phyloP scores from a whole-genome alignment of 1,284 basidiomycete genomes.

The Cryptococcus floricola region DNA sequence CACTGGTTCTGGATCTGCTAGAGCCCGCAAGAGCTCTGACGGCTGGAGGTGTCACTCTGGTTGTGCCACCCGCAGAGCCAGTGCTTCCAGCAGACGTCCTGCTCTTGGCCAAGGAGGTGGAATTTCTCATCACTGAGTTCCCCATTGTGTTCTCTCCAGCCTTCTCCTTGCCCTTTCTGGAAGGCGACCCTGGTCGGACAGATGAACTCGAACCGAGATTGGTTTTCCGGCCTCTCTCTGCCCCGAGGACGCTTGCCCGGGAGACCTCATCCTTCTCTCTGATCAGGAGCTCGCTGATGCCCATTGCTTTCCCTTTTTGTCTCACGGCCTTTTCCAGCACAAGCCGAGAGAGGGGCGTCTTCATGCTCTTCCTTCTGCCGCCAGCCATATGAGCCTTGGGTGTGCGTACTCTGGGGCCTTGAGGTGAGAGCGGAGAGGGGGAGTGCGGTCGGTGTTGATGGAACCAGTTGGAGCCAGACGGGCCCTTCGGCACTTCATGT shows the following conservation, averaged over 20 bases:
- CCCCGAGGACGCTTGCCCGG: slow-evolving; percentile 14
- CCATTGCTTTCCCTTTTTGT: slow-evolving; percentile 14
- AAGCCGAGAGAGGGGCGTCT: slow-evolving; percentile 39
- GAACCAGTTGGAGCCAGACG: slow-evolving; percentile 10
- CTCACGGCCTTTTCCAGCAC: slow-evolving; percentile 40
- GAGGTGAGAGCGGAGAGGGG: slow-evolving; percentile 39
- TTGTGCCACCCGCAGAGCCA: too few relatives aligned
- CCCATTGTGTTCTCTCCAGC: neutral
- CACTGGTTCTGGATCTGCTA: too few relatives aligned
- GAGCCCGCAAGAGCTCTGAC: too few relatives aligned
- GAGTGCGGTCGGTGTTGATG: slow-evolving; percentile 19
- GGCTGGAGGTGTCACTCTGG: too few relatives aligned
- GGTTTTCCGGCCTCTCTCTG: slow-evolving; percentile 19
- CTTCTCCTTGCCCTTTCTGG: slow-evolving; percentile 6
- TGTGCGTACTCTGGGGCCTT: slow-evolving; percentile 15
- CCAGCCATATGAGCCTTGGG: slow-evolving; percentile 23
- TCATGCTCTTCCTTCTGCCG: slow-evolving; percentile 20
- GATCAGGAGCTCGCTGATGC: neutral
- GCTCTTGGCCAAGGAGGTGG: slow-evolving; percentile 5
- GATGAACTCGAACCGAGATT: slow-evolving; percentile 8
- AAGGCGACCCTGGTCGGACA: neutral
- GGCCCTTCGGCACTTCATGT: neutral
- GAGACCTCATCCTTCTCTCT: slow-evolving; percentile 1
- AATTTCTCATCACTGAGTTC: neutral
- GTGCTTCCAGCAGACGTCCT: slow-evolving; percentile 5